Conservation (phyloP, 768 basidiomycete genomes). For the Dictyophora rubrovolvata region DNA sequence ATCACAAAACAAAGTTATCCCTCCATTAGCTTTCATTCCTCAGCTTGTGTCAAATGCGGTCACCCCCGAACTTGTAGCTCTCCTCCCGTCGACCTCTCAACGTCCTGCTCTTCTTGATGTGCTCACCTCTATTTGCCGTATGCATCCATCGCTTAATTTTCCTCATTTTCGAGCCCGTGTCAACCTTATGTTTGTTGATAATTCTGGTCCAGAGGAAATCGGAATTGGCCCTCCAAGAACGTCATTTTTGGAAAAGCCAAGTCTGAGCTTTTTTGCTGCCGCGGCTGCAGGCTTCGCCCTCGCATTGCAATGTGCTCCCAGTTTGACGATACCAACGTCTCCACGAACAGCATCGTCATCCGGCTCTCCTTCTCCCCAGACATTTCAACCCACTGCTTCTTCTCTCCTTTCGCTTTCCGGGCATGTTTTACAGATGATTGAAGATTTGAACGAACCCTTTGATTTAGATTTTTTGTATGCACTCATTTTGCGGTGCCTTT, state of each 20-base stretch:
- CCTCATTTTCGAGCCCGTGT: slow-evolving; percentile 36
- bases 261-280: slow-evolving; percentile 46
- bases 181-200: slow-evolving; percentile 34
- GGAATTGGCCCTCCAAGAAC: slow-evolving; percentile 9
- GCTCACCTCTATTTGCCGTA: slow-evolving; percentile 32
- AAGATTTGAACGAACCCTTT: slow-evolving; percentile 29
- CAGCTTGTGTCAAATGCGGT: slow-evolving; percentile 21
- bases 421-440: slow-evolving; percentile 35
- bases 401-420: slow-evolving; percentile 36
- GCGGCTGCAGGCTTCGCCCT: slow-evolving; percentile 51
- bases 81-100: slow-evolving; percentile 31
- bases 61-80: slow-evolving; percentile 27
- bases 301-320: slow-evolving; percentile 27
- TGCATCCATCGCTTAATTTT: slow-evolving; percentile 42
- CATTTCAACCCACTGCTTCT: slow-evolving; percentile 2
- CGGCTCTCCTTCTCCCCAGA: background rate
- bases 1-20: slow-evolving; percentile 10
- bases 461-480: slow-evolving; percentile 51
- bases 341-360: background rate
- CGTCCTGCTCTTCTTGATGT: slow-evolving; percentile 29
- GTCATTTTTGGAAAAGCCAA: slow-evolving; percentile 19
- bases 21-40: slow-evolving; percentile 12
- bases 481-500: slow-evolving; percentile 47
- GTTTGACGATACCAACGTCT: background rate
- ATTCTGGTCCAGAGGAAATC: slow-evolving; percentile 1